Base-by-base conservation (phyloP, 78 protist genomes). In the Capsaspora owczarzaki region DNA sequence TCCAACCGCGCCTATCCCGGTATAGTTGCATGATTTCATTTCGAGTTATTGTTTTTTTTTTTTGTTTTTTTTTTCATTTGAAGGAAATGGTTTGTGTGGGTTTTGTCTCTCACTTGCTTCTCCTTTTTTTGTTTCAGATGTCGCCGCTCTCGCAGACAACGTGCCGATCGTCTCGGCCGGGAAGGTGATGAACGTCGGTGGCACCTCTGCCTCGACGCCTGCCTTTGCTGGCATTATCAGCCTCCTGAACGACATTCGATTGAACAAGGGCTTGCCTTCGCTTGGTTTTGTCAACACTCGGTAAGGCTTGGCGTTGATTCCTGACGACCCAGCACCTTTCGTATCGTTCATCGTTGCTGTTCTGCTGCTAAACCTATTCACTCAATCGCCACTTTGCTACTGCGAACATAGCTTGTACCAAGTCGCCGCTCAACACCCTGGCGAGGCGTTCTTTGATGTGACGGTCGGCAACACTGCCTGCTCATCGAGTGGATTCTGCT, bases 1-100 rank as follows among this genome's bases (percentile, higher is more conserved):
- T 31, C 74, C n/a, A 72, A 60, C 51, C 71, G 86, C n/a, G 86
- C 51, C 20, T 77, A 68, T 72, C 86, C 86, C 8, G 86, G 76
- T 66, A 76, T 82, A 46, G 5, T 46, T 12, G 12, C 51, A 14
- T 46, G 51, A 5, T 14, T 12, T 46, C 25, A 5, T 14, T 14
- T 46, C 51, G 51, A 5, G 5, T 46, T 14, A 46, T 12, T 12
- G 25, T 5, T 46, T 46, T 12, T 46, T 5, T 12, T 46, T 5
- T 46, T 46, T 12, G 10, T 10, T 10, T 49, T 10, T 49, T 49
- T 20, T 49, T 49, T 10, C 56, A 20, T 16, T 49, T 49, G 56
- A 49, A 49, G 10, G 56, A 10, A 16, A 20, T 10, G n/a, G 56
- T 20, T 49, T 49, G 56, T 16, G 56, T 49, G 56, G 10, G 10